Percentiles rank a stretch among this genome's conserved stretches.
phyloP scores from a whole-genome alignment of 2,329 filamentous ascomycete species.

The Fusarium sp. region DNA sequence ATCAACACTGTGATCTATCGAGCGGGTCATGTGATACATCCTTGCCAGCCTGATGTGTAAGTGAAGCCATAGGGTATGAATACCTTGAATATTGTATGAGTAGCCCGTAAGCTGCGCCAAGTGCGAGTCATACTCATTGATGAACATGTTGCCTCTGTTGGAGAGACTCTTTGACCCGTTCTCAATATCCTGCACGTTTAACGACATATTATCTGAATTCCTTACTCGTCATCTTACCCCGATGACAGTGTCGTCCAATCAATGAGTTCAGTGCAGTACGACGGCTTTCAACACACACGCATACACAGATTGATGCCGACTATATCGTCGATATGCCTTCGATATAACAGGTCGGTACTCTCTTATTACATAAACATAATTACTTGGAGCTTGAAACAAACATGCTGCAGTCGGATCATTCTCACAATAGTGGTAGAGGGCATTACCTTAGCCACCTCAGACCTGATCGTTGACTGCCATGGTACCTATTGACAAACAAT shows the following conservation, averaged over 20 bases:
- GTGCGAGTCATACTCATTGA: too few species aligned
- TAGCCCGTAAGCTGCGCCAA: not conserved
- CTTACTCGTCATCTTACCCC: not conserved
- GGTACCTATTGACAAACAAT: not conserved
- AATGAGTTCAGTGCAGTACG: not conserved
- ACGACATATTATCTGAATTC: not conserved
- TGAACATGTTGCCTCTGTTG: not conserved
- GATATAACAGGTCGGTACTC: not conserved
- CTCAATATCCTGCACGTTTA: not conserved
- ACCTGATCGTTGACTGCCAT: not conserved
- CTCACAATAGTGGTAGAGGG: not conserved
- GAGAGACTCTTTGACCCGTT: not conserved
- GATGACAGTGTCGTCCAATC: not conserved
- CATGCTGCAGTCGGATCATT: not conserved
- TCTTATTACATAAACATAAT: not conserved
- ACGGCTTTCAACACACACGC: not conserved
- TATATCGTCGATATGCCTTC: not conserved
- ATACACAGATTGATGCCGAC: not conserved
- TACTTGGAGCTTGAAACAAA: not conserved
- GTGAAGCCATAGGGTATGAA: slow-evolving; percentile 7
- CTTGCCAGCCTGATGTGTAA: slow-evolving; percentile 3
- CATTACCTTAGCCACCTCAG: not conserved
- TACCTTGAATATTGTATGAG: not conserved
- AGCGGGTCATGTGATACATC: slow-evolving; percentile 40
- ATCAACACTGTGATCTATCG: slow-evolving; percentile 37